These are phyloP conservation scores for Phialophora tarda DNA, from an alignment of 2,329 filamentous ascomycete genomes.

Conservation along the genomic window DNA sequence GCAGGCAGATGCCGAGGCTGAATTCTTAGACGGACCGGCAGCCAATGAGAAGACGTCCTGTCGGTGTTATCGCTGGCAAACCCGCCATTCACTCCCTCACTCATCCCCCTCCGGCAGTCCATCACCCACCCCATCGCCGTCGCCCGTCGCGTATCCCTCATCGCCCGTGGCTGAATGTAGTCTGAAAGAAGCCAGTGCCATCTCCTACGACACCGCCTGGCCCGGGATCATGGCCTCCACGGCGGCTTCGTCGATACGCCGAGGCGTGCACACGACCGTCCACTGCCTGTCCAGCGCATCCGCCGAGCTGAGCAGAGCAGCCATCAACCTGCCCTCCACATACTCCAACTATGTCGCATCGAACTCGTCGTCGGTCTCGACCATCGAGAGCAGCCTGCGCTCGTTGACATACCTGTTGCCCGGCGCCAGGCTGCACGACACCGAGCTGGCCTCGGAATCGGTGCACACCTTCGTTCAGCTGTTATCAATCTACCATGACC, in stretches of 20 bases:
- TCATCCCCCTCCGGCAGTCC: not conserved
- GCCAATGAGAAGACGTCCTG: not conserved
- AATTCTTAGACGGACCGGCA: not conserved
- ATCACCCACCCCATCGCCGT: not conserved
- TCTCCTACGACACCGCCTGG: not conserved
- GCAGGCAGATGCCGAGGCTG: slow-evolving; percentile 1
- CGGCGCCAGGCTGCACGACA: slow-evolving; percentile 67
- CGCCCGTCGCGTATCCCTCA: not conserved
- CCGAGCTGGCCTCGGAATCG: slow-evolving; percentile 91
- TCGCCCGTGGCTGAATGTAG: slow-evolving; percentile 8
- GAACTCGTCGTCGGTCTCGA: slow-evolving; percentile 89
- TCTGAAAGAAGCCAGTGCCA: not conserved
- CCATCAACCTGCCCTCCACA: slow-evolving; percentile 36
- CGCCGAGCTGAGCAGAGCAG: slow-evolving; percentile 31
- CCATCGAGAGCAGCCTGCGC: slow-evolving; percentile 90
- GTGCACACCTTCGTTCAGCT: slow-evolving; percentile 47
- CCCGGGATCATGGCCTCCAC: slow-evolving; percentile 32
- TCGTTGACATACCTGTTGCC: slow-evolving; percentile 96
- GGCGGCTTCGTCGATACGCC: slow-evolving; percentile 33
- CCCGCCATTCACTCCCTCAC: not conserved
- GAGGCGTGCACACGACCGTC: slow-evolving; percentile 32
- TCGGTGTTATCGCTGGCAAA: not conserved
- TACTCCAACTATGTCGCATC: slow-evolving; percentile 93
- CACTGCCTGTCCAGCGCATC: slow-evolving; percentile 34
- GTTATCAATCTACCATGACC: slow-evolving; percentile 34